Conservation (phyloP, 768 basidiomycete species). For the Mycena indigotica region DNA sequence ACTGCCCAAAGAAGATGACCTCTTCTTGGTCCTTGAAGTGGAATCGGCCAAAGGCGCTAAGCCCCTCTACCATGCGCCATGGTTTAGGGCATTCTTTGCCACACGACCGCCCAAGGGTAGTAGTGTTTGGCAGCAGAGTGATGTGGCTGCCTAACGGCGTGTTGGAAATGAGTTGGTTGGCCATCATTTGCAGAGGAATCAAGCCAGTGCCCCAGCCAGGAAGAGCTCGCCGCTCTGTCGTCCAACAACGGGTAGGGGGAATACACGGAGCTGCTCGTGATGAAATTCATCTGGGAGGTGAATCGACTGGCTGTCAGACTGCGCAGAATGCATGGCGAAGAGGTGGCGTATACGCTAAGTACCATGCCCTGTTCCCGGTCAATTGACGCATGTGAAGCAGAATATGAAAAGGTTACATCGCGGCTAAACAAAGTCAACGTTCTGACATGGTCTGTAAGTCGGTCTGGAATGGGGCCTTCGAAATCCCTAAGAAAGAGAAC, state of each 20-base stretch:
- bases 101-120: not conserved
- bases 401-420: not conserved
- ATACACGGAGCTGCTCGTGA: not conserved
- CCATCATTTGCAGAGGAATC: not conserved
- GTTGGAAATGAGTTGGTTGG: not conserved
- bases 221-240: not conserved
- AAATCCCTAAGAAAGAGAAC: not conserved
- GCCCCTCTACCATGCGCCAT: not conserved
- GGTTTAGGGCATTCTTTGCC: not conserved
- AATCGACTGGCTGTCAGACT: not conserved
- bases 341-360: not conserved
- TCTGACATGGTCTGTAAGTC: not conserved
- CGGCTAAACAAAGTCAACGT: not conserved
- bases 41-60: not conserved
- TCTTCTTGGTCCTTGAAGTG: not conserved
- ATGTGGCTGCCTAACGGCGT: not conserved
- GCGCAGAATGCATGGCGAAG: not conserved
- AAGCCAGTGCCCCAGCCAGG: not conserved
- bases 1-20: not conserved
- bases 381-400: not conserved
- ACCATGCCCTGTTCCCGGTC: not conserved
- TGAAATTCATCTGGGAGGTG: not conserved
- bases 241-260: not conserved
- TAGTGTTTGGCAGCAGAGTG: not conserved
- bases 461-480: not conserved